These are phyloP conservation scores for Metschnikowia hibisci DNA, from an alignment of 805 yeast genomes.

Conservation along the genomic window DNA sequence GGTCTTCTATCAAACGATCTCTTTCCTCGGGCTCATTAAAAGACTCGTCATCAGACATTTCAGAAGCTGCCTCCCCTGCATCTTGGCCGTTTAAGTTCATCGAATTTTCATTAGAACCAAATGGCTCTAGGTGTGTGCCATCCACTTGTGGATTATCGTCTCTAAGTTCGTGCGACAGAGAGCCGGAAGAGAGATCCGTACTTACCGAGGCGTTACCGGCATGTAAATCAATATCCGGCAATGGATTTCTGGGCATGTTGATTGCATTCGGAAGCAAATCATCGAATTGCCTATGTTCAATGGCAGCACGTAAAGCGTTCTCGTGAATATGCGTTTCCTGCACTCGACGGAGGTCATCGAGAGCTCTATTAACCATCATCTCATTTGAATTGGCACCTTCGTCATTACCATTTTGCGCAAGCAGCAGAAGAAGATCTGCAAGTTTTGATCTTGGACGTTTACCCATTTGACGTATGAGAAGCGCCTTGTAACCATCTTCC, in stretches of 20 bases:
- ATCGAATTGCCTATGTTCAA: slow-evolving; percentile 12
- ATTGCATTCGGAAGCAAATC: slow-evolving; percentile 3
- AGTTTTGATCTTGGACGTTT: slow-evolving; percentile 44
- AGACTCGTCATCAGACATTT: slow-evolving; percentile 12
- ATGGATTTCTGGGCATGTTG: not conserved
- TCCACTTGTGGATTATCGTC: not conserved
- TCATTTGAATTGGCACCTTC: slow-evolving; percentile 1
- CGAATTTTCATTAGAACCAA: not conserved
- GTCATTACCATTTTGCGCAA: slow-evolving; percentile 6
- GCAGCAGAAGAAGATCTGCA: slow-evolving; percentile 29
- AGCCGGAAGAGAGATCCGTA: no score
- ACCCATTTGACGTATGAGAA: slow-evolving; percentile 59
- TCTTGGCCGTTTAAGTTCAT: not conserved
- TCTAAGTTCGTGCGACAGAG: not conserved
- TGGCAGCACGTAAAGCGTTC: slow-evolving; percentile 12
- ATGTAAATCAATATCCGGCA: not conserved
- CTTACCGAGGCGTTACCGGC: not conserved
- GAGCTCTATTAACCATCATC: slow-evolving; percentile 13
- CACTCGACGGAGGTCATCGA: slow-evolving; percentile 15
- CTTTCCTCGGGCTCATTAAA: slow-evolving; percentile 16
- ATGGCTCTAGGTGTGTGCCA: not conserved
- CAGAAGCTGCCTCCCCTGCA: not conserved
- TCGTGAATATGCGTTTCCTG: slow-evolving; percentile 9
- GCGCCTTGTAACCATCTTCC: slow-evolving; percentile 63
- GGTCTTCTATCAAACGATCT: slow-evolving; percentile 13